phyloP scores from a whole-genome alignment of 164 flowering plant species.

The Nelumbo lutea region DNA sequence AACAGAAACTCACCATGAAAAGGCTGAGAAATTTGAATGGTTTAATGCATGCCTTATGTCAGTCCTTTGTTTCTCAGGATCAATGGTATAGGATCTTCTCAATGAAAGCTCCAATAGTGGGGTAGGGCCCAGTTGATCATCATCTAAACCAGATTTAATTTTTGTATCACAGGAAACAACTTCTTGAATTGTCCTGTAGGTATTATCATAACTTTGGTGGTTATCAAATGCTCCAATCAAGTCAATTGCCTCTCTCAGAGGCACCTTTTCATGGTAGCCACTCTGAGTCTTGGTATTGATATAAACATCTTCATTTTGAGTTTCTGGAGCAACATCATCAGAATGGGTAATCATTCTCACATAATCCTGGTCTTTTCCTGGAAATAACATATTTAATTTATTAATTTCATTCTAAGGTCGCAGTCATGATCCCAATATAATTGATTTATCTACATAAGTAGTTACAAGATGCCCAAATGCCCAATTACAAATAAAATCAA shows the following conservation, averaged over 20 bases:
- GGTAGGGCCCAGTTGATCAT: conserved; percentile 24
- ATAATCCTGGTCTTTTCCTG: conserved; percentile 10
- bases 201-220: conserved; percentile 7
- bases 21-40: conserved; percentile 84
- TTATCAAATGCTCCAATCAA: conserved; percentile 66
- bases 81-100: conserved; percentile 41
- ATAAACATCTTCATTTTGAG: conserved; percentile 17
- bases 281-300: conserved; percentile 19
- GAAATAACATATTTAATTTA: background rate
- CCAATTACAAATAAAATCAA: background rate
- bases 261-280: conserved; percentile 15
- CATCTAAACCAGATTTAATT: conserved; percentile 18
- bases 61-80: conserved; percentile 26
- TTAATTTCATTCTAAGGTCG: conserved; percentile 14
- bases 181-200: conserved; percentile 4
- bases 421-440: conserved; percentile 6
- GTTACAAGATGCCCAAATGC: background rate
- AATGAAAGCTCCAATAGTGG: conserved; percentile 67
- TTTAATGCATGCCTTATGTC: conserved; percentile 43
- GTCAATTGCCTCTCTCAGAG: conserved; percentile 62
- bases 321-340: conserved; percentile 17
- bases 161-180: conserved; percentile 3
- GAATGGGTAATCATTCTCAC: background rate
- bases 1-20: conserved; percentile 33
- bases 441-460: conserved; percentile 4